Evolutionary conservation across 1,139 yeast species (phyloP), one percentile per base, ranked within the genome.

Genomic region (Candida anutae): DNA sequence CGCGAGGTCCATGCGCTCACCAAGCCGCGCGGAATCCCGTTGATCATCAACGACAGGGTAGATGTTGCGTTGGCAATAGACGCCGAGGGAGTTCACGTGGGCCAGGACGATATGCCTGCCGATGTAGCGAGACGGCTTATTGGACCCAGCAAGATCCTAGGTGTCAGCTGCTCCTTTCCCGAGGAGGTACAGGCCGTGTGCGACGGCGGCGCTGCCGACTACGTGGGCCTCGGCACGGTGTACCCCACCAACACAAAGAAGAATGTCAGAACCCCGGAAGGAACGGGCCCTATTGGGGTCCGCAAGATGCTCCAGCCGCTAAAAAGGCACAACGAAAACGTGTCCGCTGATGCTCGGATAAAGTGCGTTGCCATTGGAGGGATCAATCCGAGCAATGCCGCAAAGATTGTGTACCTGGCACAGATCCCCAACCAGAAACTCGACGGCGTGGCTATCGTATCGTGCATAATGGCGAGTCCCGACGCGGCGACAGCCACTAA

Each of bases 61-160:
- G 97, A 88, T 46, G 85, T 88, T 5, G 96, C 95, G 0, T 58
- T 87, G 28, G 96, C 96, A 0, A 64, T 84, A 30, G 93, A 73
- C 42, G 95, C 95, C 0, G 95, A 87, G 34, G 95, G 95, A 20
- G 80, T 88, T 11, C 97, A 88, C 56, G 85, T 88, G 13, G 97
- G 97, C 1, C 96, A 87, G 50, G 90, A 80, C 33, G 97, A 88
- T 47, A 82, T 88, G 84, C 69, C 69, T 2, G 79, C 80, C 3
- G 50, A 53, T 2, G 39, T 64, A 16, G 93, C 74, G 1, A 54
- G 96, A 23, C 48, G 61, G 40, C 44, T 83, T 23, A 53, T 88
- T 15, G 95, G 95, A 0, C 70, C 77, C 1, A 62, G 72, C 33
- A 84, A 79, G 55, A 78, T 88, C 34, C 50, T 88, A 25, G 97